Evolutionary conservation across 331 rosid genomes (phyloP), one percentile per base, ranked within the genome.

Genomic region (Malus hybrid): DNA sequence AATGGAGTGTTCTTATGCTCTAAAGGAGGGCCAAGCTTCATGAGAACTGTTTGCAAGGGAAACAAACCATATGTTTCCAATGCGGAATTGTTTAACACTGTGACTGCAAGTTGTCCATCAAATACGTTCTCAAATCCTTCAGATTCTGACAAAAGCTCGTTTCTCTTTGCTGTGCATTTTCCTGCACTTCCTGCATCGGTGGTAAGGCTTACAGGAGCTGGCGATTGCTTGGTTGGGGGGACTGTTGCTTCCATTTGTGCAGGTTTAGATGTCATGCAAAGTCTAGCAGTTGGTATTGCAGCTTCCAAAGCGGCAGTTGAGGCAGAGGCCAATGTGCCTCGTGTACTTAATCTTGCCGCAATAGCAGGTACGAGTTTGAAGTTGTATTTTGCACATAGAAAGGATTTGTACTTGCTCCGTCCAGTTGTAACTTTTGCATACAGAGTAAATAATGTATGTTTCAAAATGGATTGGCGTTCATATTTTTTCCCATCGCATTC

Each of bases 221-320:
- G 99, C 52, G 97, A 90, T 88, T 91, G 99, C 86, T 84, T 94
- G 80, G 97, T 91, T 66, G 99, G 96, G 10, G 97, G 95, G 66
- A 80, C 72, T 19, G 81, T 90, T 61, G 48, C 91, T 24, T 91
- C 97, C 28, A 44, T 88, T 63, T 94, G 92, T 85, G 89, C 86
- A 16, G 96, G 96, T 78, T 86, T 92, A 72, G 84, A 91, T 86
- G 77, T 92, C 50, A 83, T 91, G 86, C 95, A 86, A 80, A 85
- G 99, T 56, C 79, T 89, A 62, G 93, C 95, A 8, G 93, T 94
- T 62, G 99, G 99, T 56, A 88, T 90, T 82, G 93, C 96, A 12
- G 93, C 76, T 66, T 89, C 99, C 74, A 94, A 86, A 87, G 92
- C 95, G 46, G 85, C 92, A 28, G 91, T 94, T 68, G 97, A 94